A percentile compares a stretch with the other conserved stretches of the same genome.
These are phyloP conservation scores for Rhytidiadelphus loreus DNA, from an alignment of 225 moss, liverwort and hornwort genomes.

Conservation along the genomic window DNA sequence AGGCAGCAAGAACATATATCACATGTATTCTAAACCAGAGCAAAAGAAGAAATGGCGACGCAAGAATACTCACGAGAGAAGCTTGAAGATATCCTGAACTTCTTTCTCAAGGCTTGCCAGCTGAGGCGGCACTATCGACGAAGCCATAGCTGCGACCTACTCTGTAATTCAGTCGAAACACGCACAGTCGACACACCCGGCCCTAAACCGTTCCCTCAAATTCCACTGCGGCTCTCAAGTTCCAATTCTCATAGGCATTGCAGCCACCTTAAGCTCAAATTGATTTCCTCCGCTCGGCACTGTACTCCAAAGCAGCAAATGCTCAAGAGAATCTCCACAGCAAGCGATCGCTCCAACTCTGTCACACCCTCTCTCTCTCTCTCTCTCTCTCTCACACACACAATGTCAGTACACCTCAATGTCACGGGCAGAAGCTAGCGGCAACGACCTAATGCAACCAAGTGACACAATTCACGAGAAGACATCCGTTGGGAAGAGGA, in stretches of 20 bases:
- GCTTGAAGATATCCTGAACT: constrained; percentile 80
- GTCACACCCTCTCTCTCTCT: neutral
- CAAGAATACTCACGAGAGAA: constrained; percentile 59
- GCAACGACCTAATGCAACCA: neutral
- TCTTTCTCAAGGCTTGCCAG: constrained; percentile 76
- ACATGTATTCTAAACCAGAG: neutral
- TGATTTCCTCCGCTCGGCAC: neutral
- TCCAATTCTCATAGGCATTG: neutral
- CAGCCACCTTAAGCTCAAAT: neutral
- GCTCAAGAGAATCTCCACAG: neutral
- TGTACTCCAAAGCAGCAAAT: neutral
- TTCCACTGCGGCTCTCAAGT: neutral
- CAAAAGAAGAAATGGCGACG: neutral
- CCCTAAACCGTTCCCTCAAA: neutral
- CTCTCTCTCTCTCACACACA: neutral
- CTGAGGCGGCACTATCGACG: constrained; percentile 24
- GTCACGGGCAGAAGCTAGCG: neutral
- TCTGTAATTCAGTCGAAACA: neutral
- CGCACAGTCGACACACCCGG: neutral
- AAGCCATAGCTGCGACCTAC: constrained; percentile 23
- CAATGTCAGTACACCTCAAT: neutral
- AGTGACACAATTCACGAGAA: neutral
- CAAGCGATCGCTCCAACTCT: neutral
- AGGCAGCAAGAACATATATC: neutral
- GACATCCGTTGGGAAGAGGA: constrained; percentile 13